Evolutionary conservation across 2,329 filamentous ascomycete species (phyloP).

Genomic region (Trichoderma semiorbis): DNA sequence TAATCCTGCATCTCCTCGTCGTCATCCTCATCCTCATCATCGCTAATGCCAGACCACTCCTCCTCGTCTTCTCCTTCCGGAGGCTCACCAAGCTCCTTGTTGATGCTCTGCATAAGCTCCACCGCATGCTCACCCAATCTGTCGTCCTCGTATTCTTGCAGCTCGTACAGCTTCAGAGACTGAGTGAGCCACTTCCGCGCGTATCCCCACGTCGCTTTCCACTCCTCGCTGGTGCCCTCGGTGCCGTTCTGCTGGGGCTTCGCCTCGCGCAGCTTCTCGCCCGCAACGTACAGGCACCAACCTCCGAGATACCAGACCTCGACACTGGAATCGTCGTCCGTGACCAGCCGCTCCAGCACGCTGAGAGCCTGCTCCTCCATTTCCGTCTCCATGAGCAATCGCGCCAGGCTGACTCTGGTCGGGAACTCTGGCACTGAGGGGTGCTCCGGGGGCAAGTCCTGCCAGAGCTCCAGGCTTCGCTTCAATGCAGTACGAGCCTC

Average conservation of each 20-base stretch:
- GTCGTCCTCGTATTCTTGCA: constrained; percentile 82
- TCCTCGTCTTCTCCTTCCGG: constrained; percentile 54
- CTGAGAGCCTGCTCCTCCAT: constrained; percentile 81
- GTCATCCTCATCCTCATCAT: constrained; percentile 45
- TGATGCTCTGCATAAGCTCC: constrained; percentile 65
- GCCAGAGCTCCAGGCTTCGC: constrained; percentile 81
- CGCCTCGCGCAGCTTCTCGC: constrained; percentile 56
- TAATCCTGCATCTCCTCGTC: constrained; percentile 55
- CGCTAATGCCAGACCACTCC: constrained; percentile 52
- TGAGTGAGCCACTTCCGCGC: constrained; percentile 80
- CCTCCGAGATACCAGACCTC: constrained; percentile 97
- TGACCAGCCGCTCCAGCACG: constrained; percentile 77
- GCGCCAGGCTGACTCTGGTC: constrained; percentile 75
- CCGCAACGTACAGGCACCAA: constrained; percentile 81
- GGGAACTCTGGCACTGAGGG: constrained; percentile 78
- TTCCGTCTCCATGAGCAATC: constrained; percentile 85
- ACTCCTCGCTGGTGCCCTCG: constrained; percentile 42
- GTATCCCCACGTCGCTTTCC: constrained; percentile 64
- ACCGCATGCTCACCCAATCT: constrained; percentile 69
- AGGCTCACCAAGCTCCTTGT: constrained; percentile 60
- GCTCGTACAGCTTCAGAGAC: constrained; percentile 72
- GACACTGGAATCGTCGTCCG: constrained; percentile 89
- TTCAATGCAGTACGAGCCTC: constrained; percentile 78
- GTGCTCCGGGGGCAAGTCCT: constrained; percentile 69
- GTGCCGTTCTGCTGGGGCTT: constrained; percentile 34